These are phyloP conservation scores for Neurospora sp. DNA, from an alignment of 495 filamentous ascomycete species.

Conservation along the genomic window DNA sequence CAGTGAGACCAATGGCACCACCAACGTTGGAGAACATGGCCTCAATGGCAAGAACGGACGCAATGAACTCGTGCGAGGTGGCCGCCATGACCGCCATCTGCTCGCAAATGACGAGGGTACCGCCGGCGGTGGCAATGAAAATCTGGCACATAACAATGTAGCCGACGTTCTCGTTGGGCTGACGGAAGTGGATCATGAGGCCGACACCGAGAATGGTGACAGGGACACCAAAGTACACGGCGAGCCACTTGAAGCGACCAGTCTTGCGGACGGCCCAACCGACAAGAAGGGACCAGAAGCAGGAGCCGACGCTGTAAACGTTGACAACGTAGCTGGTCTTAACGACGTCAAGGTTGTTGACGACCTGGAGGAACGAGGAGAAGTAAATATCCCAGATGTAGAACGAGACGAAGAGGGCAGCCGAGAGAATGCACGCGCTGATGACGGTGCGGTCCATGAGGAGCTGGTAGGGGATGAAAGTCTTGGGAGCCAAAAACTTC, in stretches of 20 bases:
- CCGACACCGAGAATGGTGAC: slow-evolving; percentile 56
- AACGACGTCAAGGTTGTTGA: slow-evolving; percentile 46
- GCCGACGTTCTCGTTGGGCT: slow-evolving; percentile 43
- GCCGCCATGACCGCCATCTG: slow-evolving; percentile 62
- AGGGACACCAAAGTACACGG: slow-evolving; percentile 51
- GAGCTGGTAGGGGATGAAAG: slow-evolving; percentile 52
- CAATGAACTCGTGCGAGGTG: slow-evolving; percentile 53
- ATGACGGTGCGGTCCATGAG: slow-evolving; percentile 55
- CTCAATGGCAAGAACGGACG: slow-evolving; percentile 53
- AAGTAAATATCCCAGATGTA: slow-evolving; percentile 62
- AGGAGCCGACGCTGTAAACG: slow-evolving; percentile 62
- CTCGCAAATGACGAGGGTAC: slow-evolving; percentile 47
- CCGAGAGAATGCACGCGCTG: slow-evolving; percentile 48
- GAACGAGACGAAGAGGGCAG: slow-evolving; percentile 49
- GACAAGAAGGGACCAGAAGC: slow-evolving; percentile 48
- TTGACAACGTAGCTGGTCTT: slow-evolving; percentile 54
- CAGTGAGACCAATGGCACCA: slow-evolving; percentile 50
- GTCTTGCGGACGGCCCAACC: slow-evolving; percentile 49
- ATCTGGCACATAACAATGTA: slow-evolving; percentile 72
- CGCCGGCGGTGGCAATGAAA: slow-evolving; percentile 62
- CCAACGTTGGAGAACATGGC: slow-evolving; percentile 53
- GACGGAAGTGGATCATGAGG: slow-evolving; percentile 61
- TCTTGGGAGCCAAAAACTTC: slow-evolving; percentile 40
- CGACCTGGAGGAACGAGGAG: slow-evolving; percentile 61
- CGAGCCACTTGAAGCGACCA: slow-evolving; percentile 49